Evolutionary conservation across 306 rosid species (phyloP).

Genomic region (Rosa lucieae): DNA sequence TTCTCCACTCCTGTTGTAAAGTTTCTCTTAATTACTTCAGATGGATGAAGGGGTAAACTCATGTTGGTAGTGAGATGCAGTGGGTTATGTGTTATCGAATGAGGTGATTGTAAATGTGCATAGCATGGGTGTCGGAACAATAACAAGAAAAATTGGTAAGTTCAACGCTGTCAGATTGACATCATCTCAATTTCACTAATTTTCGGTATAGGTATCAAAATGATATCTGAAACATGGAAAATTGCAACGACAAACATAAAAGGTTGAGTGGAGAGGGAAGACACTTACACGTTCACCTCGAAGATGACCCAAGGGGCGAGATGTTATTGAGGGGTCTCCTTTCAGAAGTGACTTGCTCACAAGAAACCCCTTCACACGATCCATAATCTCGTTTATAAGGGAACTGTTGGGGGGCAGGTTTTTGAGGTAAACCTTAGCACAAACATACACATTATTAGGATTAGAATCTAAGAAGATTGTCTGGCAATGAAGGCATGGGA

Average conservation of each 20-base stretch:
- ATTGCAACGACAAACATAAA: not conserved
- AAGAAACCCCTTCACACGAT: slow-evolving; percentile 79
- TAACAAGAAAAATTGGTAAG: not conserved
- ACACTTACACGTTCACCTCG: slow-evolving; percentile 72
- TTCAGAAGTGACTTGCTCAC: slow-evolving; percentile 77
- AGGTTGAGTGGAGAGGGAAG: not conserved
- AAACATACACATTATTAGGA: not conserved
- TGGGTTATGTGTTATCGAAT: not conserved
- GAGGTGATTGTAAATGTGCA: not conserved
- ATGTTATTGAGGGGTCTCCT: slow-evolving; percentile 62
- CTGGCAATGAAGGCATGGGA: slow-evolving; percentile 3
- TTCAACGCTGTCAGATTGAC: not conserved
- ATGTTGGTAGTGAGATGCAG: not conserved
- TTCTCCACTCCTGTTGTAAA: slow-evolving; percentile 70
- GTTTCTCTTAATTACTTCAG: slow-evolving; percentile 17
- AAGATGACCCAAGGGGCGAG: slow-evolving; percentile 63
- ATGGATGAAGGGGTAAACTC: slow-evolving; percentile 12
- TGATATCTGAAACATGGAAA: not conserved
- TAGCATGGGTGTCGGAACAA: not conserved
- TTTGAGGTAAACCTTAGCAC: slow-evolving; percentile 73
- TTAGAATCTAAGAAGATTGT: not conserved
- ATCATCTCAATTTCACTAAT: not conserved
- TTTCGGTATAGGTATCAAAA: not conserved
- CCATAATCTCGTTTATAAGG: slow-evolving; percentile 75
- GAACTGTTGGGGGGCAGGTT: slow-evolving; percentile 87